Base-by-base conservation (phyloP, 2,329 filamentous ascomycete species). In the Lasiodiplodia sp. region DNA sequence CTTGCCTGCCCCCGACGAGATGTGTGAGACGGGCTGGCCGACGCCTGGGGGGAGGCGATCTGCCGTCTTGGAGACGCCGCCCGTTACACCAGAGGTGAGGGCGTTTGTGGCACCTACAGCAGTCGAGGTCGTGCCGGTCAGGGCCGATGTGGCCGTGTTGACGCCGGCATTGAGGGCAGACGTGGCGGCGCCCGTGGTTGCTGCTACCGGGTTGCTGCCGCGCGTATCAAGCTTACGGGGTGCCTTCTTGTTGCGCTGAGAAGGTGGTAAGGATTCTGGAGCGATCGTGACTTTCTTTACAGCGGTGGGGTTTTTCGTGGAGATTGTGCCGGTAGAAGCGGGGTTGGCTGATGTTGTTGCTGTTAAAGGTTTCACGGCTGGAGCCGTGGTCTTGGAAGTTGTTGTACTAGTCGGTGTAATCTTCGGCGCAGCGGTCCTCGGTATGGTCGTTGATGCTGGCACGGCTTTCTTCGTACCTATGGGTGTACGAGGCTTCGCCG, bases 1-100 rank as follows among this genome's bases (percentile, higher is more conserved):
- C 74, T 82, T 81, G 47, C 82, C 82, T 10, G 82, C 75, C 21
- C 75, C 75, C 23, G 78, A 75, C 8, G 80, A 82, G 2, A 82
- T 75, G 66, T 82, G 79, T 63, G 79, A 78, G 34, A 81, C 77
- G 0, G 78, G 77, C 73, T 78, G 76, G 4, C 78, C 78, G 0
- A 77, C 76, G 25, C 77, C 76, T 2, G 69, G 73, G 1, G 78
- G 79, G 3, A 79, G 53, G 38, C 75, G 75, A 8, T 80, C 76
- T 0, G 79, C 73, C 0, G 78, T 75, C 53, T 80, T 80, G 18
- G 81, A 81, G 4, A 78, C 72, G 3, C 76, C 71, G 7, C 78
- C 78, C 0, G 80, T 82, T 7, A 76, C 72, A 37, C 76, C 80
- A 34, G 76, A 74, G n/a, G 83, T 75, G 6, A 77, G 78, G 2